Percentiles rank a stretch among this genome's conserved stretches.
These are phyloP conservation scores for Nadsonia starkeyi-henricii DNA, from an alignment of 1,139 yeast genomes.

Conservation along the genomic window DNA sequence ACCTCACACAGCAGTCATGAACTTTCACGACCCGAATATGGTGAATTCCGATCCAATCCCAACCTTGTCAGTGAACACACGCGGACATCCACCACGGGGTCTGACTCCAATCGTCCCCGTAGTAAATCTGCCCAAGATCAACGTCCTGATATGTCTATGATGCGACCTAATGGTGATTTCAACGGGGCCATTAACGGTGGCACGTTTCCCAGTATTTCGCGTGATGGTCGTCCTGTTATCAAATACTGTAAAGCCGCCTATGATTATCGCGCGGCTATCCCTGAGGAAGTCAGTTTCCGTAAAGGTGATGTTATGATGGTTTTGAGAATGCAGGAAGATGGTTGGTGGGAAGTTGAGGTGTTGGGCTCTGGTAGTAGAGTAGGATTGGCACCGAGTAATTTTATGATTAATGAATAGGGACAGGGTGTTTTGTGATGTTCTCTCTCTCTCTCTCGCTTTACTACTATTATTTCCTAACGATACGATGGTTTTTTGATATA, in stretches of 20 bases:
- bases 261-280: constrained; percentile 60
- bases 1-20: constrained; percentile 6
- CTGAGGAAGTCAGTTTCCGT: constrained; percentile 63
- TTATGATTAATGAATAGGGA: constrained; percentile 16
- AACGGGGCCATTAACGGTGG: constrained; percentile 7
- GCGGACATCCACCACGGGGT: background rate
- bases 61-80: background rate
- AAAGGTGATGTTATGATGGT: constrained; percentile 65
- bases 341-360: constrained; percentile 82
- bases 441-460: too few species aligned
- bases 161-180: constrained; percentile 6
- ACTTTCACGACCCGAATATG: constrained; percentile 5
- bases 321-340: constrained; percentile 66
- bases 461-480: too few species aligned
- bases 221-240: constrained; percentile 38
- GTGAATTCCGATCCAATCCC: constrained; percentile 3
- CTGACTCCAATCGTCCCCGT: constrained; percentile 7
- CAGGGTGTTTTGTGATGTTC: background rate
- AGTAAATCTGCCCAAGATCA: constrained; percentile 16
- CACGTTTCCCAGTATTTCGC: constrained; percentile 27
- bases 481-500: too few species aligned
- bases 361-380: constrained; percentile 32
- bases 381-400: constrained; percentile 80
- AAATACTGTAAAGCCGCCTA: constrained; percentile 55
- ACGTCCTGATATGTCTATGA: constrained; percentile 7